phyloP scores from a whole-genome alignment of 1,284 basidiomycete species.

The Cystobasidium slooffiae region DNA sequence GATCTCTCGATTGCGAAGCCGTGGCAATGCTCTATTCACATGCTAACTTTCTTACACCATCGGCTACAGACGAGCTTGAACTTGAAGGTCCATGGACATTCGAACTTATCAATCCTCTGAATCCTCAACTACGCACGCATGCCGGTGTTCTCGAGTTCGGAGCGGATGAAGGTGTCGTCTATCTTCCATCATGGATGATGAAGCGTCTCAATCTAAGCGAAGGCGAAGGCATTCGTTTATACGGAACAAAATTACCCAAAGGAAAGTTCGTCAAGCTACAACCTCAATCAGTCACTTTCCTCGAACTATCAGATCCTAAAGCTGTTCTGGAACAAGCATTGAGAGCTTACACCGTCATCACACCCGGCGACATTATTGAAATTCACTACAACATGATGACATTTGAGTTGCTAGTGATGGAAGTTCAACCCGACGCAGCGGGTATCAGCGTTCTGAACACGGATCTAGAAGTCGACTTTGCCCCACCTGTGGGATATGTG shows the following conservation, averaged over 20 bases:
- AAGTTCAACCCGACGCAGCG: slow-evolving; percentile 75
- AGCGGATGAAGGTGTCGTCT: slow-evolving; percentile 92
- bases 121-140: slow-evolving; percentile 81
- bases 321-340: slow-evolving; percentile 97
- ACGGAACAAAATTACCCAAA: slow-evolving; percentile 83
- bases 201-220: slow-evolving; percentile 87
- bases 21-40: slow-evolving; percentile 6
- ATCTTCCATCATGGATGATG: slow-evolving; percentile 99
- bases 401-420: slow-evolving; percentile 96
- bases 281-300: slow-evolving; percentile 91
- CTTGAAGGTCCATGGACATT: slow-evolving; percentile 95
- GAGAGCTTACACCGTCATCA: slow-evolving; percentile 78
- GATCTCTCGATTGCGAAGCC: neutral
- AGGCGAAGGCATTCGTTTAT: slow-evolving; percentile 92
- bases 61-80: slow-evolving; percentile 70
- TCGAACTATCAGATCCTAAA: slow-evolving; percentile 87
- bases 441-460: slow-evolving; percentile 93
- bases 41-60: slow-evolving; percentile 18
- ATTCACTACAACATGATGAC: slow-evolving; percentile 70
- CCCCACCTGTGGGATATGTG: slow-evolving; percentile 68
- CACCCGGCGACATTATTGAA: slow-evolving; percentile 60
- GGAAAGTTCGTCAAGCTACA: slow-evolving; percentile 97
- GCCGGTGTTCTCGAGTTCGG: slow-evolving; percentile 99
- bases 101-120: slow-evolving; percentile 85
- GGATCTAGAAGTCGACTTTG: slow-evolving; percentile 82